Conservation (phyloP, 2,329 filamentous ascomycete genomes). For the Colletotrichum sp. region DNA sequence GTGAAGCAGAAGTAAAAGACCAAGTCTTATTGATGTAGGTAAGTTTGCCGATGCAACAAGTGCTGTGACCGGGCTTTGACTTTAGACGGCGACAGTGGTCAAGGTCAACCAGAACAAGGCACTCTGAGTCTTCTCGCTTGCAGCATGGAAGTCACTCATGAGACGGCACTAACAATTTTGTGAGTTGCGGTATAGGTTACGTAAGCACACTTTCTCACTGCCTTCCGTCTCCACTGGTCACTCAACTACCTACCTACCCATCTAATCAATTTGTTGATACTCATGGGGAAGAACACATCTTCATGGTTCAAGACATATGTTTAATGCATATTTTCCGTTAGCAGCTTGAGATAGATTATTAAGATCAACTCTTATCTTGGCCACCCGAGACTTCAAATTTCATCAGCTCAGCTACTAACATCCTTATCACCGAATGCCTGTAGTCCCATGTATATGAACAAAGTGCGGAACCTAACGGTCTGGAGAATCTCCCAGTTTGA, state of each 20-base stretch:
- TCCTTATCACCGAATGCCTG: background rate
- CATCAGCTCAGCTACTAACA: background rate
- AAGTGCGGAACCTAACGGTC: background rate
- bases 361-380: fast-evolving
- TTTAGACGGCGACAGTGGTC: background rate
- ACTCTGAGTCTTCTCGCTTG: background rate
- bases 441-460: background rate
- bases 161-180: background rate
- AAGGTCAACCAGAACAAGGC: background rate
- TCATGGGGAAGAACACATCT: background rate
- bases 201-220: background rate
- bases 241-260: too few relatives aligned
- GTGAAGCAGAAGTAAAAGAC: too few relatives aligned
- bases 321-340: background rate
- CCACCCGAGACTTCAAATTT: background rate
- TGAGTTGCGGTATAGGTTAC: background rate
- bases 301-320: background rate
- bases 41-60: background rate
- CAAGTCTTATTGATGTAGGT: background rate
- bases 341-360: fast-evolving
- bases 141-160: background rate
- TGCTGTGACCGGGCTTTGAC: background rate
- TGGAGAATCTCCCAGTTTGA: background rate
- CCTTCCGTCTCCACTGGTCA: background rate
- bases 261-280: too few relatives aligned